Evolutionary conservation across 2,329 filamentous ascomycete species (phyloP).

Genomic region (Pestalotiopsis sp.): DNA sequence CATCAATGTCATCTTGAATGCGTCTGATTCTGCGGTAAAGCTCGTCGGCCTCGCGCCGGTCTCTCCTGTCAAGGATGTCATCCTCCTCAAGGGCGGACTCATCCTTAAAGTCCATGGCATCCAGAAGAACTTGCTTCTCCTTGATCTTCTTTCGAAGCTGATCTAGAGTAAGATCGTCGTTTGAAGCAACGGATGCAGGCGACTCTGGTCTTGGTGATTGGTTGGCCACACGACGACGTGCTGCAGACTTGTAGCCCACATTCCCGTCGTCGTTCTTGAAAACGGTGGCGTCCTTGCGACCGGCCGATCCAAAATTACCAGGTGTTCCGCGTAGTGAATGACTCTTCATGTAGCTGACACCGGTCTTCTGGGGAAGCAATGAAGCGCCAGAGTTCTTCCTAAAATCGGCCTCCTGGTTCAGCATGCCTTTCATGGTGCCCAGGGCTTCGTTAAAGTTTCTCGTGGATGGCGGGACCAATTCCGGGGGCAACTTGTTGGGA

Average conservation of each 20-base stretch:
- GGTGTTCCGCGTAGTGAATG: slow-evolving; percentile 81
- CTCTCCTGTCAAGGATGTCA: slow-evolving; percentile 85
- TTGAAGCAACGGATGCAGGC: slow-evolving; percentile 66
- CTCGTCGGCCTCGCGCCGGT: slow-evolving; percentile 90
- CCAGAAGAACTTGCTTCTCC: slow-evolving; percentile 91
- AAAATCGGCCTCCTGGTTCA: slow-evolving; percentile 86
- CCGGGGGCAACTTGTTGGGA: slow-evolving; percentile 82
- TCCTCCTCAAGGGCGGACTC: slow-evolving; percentile 90
- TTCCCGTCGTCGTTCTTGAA: slow-evolving; percentile 97
- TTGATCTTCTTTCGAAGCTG: slow-evolving; percentile 90
- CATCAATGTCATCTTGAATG: slow-evolving; percentile 92
- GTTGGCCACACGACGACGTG: slow-evolving; percentile 79
- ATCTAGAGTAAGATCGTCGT: slow-evolving; percentile 82
- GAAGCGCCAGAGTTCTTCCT: slow-evolving; percentile 89
- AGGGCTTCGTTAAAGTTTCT: slow-evolving; percentile 92
- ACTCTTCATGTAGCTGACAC: slow-evolving; percentile 96
- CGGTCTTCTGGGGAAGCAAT: slow-evolving; percentile 90
- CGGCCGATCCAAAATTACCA: slow-evolving; percentile 52
- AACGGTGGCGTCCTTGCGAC: slow-evolving; percentile 91
- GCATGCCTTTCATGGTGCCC: slow-evolving; percentile 86
- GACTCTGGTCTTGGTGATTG: slow-evolving; percentile 80
- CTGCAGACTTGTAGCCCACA: slow-evolving; percentile 90
- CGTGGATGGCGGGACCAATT: slow-evolving; percentile 92
- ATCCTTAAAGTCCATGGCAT: slow-evolving; percentile 95
- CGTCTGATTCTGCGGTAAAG: slow-evolving; percentile 90